Conservation (phyloP, 148 eudicot genomes). For the Rhododendron griersonianum region DNA sequence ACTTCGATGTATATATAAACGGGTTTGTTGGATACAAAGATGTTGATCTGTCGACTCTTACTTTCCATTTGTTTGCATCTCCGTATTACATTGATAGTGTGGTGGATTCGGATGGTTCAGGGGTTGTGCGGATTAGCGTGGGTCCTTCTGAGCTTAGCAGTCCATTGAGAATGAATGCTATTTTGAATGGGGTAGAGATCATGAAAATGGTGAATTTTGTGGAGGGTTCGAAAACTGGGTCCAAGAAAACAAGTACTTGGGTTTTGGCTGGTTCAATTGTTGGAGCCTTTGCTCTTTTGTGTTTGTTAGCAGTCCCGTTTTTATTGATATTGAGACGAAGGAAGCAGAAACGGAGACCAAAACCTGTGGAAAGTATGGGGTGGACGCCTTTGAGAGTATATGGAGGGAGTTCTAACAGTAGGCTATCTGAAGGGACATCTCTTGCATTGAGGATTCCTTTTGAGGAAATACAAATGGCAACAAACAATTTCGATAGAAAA, state of each 20-base stretch:
- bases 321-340: conserved; percentile 31
- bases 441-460: conserved; percentile 64
- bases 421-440: conserved; percentile 49
- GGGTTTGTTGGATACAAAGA: conserved; percentile 67
- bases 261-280: conserved; percentile 45
- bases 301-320: conserved; percentile 29
- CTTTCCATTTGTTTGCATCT: conserved; percentile 43
- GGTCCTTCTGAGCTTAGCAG: conserved; percentile 82
- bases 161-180: conserved; percentile 55
- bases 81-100: conserved; percentile 61
- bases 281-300: conserved; percentile 43
- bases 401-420: conserved; percentile 52
- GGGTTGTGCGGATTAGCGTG: conserved; percentile 52
- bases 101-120: conserved; percentile 47
- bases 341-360: conserved; percentile 43
- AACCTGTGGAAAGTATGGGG: conserved; percentile 54
- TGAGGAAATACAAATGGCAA: conserved; percentile 66
- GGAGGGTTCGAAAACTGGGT: neutral
- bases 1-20: conserved; percentile 71
- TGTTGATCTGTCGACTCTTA: conserved; percentile 64
- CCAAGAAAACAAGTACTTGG: conserved; percentile 34
- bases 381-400: conserved; percentile 64
- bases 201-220: conserved; percentile 66
- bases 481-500: conserved; percentile 70
- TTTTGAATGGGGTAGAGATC: conserved; percentile 90